These are phyloP conservation scores for Chlamydomonas reinhardtii DNA, from an alignment of 163 green algal species.

Conservation along the genomic window DNA sequence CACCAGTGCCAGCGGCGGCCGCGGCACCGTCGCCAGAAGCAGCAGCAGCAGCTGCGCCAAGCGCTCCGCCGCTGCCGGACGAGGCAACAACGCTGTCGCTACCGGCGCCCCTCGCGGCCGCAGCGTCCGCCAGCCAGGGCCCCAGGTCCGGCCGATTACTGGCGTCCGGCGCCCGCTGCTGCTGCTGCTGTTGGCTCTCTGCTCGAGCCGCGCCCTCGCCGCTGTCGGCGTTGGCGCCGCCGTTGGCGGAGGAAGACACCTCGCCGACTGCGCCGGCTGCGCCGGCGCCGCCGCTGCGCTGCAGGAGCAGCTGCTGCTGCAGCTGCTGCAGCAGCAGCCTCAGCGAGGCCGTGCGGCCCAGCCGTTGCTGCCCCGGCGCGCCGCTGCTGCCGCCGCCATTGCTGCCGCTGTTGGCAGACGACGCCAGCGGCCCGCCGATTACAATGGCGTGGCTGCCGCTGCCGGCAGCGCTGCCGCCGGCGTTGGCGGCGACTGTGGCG, in stretches of 20 bases:
- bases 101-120: no score
- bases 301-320: not conserved
- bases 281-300: not conserved
- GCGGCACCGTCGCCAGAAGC: no score
- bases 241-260: not conserved
- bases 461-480: not conserved
- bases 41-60: no score
- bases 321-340: not conserved
- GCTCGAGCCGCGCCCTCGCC: not conserved
- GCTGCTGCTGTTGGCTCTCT: not conserved
- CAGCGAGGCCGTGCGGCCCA: not conserved
- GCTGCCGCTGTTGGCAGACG: not conserved
- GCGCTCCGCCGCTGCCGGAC: no score
- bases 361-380: not conserved
- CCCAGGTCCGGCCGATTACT: not conserved
- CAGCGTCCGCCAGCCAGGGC: not conserved
- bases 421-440: no score
- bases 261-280: no score
- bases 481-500: not conserved
- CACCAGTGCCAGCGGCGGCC: no score
- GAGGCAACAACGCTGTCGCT: no score
- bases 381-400: not conserved
- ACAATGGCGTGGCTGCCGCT: not conserved
- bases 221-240: slow-evolving; percentile 1
- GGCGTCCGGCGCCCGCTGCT: not conserved